phyloP scores from a whole-genome alignment of 176 grass and related monocot genomes.

The Pharus latifolius region DNA sequence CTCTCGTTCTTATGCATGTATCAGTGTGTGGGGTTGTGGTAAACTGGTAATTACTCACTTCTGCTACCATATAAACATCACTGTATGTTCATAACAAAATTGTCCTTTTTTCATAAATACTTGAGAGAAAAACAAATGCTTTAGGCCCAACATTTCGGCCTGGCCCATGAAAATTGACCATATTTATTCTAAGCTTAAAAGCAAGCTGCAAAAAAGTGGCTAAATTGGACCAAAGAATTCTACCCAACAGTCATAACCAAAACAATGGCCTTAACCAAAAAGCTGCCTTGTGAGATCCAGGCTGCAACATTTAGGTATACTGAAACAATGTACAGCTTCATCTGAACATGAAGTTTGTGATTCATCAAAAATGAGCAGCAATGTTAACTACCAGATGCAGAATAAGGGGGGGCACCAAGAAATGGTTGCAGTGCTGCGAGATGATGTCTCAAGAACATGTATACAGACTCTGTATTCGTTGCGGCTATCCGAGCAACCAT shows the following conservation, averaged over 20 bases:
- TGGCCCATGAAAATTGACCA: not conserved
- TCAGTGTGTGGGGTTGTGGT: not conserved
- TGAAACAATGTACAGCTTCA: not conserved
- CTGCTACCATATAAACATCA: no score
- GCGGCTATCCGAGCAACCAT: conserved; percentile 52
- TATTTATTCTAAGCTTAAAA: not conserved
- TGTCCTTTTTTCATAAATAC: no score
- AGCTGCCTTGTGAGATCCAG: not conserved
- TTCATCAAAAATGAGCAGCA: not conserved
- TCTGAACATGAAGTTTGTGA: not conserved
- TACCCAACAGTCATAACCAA: not conserved
- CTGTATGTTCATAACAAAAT: no score
- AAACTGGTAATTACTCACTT: no score
- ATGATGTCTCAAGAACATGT: conserved; percentile 52
- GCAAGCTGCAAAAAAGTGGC: not conserved
- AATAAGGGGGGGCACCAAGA: conserved; percentile 59
- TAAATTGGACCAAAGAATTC: not conserved
- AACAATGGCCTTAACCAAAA: not conserved
- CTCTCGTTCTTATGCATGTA: not conserved
- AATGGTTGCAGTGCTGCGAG: conserved; percentile 53
- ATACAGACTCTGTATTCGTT: conserved; percentile 49
- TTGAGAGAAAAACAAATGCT: no score
- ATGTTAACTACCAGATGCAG: conserved; percentile 23
- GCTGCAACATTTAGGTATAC: not conserved
- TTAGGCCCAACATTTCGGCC: no score